Evolutionary conservation across 2,329 filamentous ascomycete genomes (phyloP).

Genomic region (Blastomyces gilchristii): DNA sequence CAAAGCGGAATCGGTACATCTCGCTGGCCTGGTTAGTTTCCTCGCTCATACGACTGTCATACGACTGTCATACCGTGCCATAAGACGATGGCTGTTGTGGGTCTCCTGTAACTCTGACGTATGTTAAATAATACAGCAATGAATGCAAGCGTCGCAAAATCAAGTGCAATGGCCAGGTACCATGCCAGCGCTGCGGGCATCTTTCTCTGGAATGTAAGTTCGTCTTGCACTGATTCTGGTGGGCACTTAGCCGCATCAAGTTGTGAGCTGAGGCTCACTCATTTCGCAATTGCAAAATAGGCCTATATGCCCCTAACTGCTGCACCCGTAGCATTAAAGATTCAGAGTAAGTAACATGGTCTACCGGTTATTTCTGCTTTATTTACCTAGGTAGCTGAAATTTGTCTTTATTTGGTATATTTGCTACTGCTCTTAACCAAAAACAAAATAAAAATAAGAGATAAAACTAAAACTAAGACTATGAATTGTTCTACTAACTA

Average conservation of each 20-base stretch:
- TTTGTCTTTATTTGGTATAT: not conserved
- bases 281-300: constrained; percentile 17
- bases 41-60: not conserved
- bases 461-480: not conserved
- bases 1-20: constrained; percentile 58
- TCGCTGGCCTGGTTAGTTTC: constrained; percentile 52
- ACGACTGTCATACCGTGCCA: no score
- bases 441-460: not conserved
- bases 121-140: constrained; percentile 36
- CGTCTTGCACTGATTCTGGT: constrained; percentile 4
- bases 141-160: constrained; percentile 59
- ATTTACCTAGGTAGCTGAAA: not conserved
- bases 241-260: not conserved
- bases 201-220: constrained; percentile 48
- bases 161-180: constrained; percentile 56
- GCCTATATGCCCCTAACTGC: constrained; percentile 56
- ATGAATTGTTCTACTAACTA: not conserved
- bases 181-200: constrained; percentile 56
- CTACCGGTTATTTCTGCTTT: not conserved
- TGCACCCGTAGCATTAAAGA: constrained; percentile 76
- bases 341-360: constrained; percentile 49
- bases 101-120: not conserved
- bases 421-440: not conserved
- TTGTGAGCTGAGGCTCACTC: not conserved
- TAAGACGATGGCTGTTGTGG: not conserved